Percentiles rank a stretch among this genome's conserved stretches.
These are phyloP conservation scores for Leccinum barrowsii DNA, from an alignment of 768 basidiomycete species.

Conservation along the genomic window DNA sequence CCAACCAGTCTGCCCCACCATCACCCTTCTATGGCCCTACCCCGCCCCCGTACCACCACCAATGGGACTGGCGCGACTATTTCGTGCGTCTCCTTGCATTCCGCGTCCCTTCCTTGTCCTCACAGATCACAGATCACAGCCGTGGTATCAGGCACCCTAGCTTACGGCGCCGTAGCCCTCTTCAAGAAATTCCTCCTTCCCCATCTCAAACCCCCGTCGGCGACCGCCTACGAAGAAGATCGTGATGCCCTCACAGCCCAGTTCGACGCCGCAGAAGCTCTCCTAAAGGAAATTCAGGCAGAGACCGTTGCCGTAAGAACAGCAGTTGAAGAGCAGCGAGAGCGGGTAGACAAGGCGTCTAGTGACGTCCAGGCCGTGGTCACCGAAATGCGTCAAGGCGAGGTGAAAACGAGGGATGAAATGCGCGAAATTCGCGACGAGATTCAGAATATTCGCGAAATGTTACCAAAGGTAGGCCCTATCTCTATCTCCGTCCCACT, in stretches of 20 bases:
- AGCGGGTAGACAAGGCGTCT: conserved; percentile 66
- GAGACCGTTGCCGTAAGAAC: conserved; percentile 70
- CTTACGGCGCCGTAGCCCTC: conserved; percentile 75
- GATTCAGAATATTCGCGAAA: conserved; percentile 82
- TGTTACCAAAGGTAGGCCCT: conserved; percentile 80
- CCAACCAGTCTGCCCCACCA: conserved; percentile 26
- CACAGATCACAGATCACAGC: conserved; percentile 71
- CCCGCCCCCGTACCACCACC: conserved; percentile 38
- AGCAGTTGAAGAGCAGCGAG: conserved; percentile 75
- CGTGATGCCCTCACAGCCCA: conserved; percentile 80
- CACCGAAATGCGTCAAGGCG: conserved; percentile 71
- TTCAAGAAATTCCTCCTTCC: conserved; percentile 92
- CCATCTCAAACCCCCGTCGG: conserved; percentile 82
- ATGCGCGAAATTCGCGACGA: conserved; percentile 92
- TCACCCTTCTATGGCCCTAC: conserved; percentile 40
- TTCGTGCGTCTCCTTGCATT: conserved; percentile 59
- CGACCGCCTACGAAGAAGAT: conserved; percentile 87
- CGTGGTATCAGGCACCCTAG: conserved; percentile 81
- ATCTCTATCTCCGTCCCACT: not conserved
- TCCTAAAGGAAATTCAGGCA: conserved; percentile 75
- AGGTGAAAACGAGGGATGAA: conserved; percentile 77
- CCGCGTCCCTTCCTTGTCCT: conserved; percentile 12
- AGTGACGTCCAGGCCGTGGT: conserved; percentile 71
- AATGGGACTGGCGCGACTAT: conserved; percentile 96
- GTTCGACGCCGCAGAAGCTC: conserved; percentile 82